Base-by-base conservation (phyloP, 768 basidiomycete genomes). In the Harrya chromipes region DNA sequence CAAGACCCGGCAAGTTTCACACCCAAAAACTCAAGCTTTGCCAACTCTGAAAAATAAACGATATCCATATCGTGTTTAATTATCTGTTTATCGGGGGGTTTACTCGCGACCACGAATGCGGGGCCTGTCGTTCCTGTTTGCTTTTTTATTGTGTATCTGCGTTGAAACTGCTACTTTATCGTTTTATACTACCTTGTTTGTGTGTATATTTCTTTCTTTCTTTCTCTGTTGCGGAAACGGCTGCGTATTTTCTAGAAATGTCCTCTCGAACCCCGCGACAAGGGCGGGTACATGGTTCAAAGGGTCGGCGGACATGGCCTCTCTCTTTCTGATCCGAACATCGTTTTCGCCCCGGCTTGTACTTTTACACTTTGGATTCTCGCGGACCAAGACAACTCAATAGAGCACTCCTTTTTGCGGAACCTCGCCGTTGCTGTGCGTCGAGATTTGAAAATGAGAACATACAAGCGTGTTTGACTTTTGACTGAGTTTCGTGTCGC, bases 81-180 rank as follows among this genome's bases (percentile, higher is more conserved):
- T 49, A 53, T 46, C 27, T 14, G 29, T 49, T 27, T 6, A 40
- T 29, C 27, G 50, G 31, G 11, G 6, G 47, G 44, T 53, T 50
- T 19, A 33, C 55, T 37, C 45, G 55, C 52, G 21, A 51, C 54
- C 54, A 46, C 40, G 37, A 55, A 54, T 39, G 55, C 52, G 49
- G 40, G 46, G 39, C 41, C 55, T 46, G 43, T 58, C 60, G 11
- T 52, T 31, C n/a, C 39, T 53, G 26, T 45, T 31, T 40, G 26
- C 29, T 39, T 9, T 62, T 66, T 64, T 65, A 64, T 65, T 66
- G 62, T 59, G 64, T 65, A 65, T 55, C 41, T 43, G 45, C 34
- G 31, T 31, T 7, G 27, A 29, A 44, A 29, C 20, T 42, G 1
- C 27, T 51, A n/a, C 42, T 21, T 19, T 35, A 34, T 52, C 38